Base-by-base conservation (phyloP, 306 rosid species). In the Quercus aquifolioides region DNA sequence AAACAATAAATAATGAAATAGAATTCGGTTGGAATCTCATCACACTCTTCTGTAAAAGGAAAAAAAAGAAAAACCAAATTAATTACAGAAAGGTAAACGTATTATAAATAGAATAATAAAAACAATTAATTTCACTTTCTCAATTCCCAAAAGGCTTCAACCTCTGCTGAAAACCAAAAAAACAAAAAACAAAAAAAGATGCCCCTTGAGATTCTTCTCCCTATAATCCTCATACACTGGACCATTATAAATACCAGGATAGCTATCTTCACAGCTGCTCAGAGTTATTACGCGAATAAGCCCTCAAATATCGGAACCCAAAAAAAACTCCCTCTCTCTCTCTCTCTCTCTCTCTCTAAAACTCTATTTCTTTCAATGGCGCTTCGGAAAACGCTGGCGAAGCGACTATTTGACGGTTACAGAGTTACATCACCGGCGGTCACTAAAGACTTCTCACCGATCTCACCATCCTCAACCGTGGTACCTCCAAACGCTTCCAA, bases 361-460 rank as follows among this genome's bases (percentile, higher is more conserved):
- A 1, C 73, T 25, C 65, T 12, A 25, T 46, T 31, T 51, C 46
- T 31, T 31, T 68, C 79, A 79, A 95, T 93, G 99, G 97, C 93
- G 73, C 86, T 88, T 84, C 85, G 91, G 6, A 86, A 89, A 79
- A 67, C 87, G 55, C 67, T 91, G 1, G 30, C 86, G 46, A 87
- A 83, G 79, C 90, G 91, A 21, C 26, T 79, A 1, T 62, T 78
- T 3, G 76, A 80, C 13, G 73, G 85, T 33, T 3, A 51, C 77
- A 81, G 79, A 82, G 71, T 75, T 4, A 57, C 79, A 17, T 23
- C 59, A 21, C 71, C 87, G 46, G 73, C 77, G 0, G 41, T 78
- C 3, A 21, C 75, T 5, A 55, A 28, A 5, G 73, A 73, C 3
- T 60, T n/a, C 78, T 1, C 75, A 21, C 63, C 76, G 11, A 28